Conservation (phyloP, 495 filamentous ascomycete species). For the Penicillium diatomitis region DNA sequence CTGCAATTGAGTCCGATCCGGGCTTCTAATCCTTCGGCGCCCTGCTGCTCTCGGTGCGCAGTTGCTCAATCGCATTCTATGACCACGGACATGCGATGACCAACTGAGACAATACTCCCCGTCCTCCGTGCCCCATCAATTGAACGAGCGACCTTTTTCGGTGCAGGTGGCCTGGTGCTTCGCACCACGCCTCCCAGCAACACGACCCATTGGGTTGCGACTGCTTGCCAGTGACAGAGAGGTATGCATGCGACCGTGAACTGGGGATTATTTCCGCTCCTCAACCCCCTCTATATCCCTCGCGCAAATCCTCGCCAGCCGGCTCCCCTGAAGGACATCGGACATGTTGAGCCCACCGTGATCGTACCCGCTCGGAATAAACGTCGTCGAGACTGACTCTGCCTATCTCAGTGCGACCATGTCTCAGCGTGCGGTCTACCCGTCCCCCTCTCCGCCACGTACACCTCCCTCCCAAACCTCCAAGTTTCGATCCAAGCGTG, state of each 20-base stretch:
- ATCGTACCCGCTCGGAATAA: no score
- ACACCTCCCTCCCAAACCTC: slow-evolving; percentile 35
- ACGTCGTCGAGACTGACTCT: slow-evolving; percentile 2
- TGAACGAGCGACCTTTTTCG: neutral
- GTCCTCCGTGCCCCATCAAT: slow-evolving; percentile 4
- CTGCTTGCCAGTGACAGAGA: no score
- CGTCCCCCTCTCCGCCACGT: slow-evolving; percentile 31
- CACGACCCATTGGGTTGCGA: no score
- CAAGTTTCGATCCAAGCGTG: slow-evolving; percentile 25
- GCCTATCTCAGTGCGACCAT: slow-evolving; percentile 17
- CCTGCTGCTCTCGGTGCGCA: no score
- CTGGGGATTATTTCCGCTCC: no score
- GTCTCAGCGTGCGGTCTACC: slow-evolving; percentile 20
- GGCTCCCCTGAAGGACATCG: neutral
- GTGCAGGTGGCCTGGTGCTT: neutral
- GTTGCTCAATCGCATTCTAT: slow-evolving; percentile 1
- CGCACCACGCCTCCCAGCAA: no score
- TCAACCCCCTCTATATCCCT: no score
- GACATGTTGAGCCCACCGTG: neutral
- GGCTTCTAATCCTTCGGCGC: no score
- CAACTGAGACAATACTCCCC: neutral
- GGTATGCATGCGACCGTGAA: no score
- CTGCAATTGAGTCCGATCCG: neutral
- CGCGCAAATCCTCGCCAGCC: no score
- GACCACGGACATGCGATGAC: slow-evolving; percentile 14